phyloP scores from a whole-genome alignment of 2,329 filamentous ascomycete genomes.

The Cercospora beticola region DNA sequence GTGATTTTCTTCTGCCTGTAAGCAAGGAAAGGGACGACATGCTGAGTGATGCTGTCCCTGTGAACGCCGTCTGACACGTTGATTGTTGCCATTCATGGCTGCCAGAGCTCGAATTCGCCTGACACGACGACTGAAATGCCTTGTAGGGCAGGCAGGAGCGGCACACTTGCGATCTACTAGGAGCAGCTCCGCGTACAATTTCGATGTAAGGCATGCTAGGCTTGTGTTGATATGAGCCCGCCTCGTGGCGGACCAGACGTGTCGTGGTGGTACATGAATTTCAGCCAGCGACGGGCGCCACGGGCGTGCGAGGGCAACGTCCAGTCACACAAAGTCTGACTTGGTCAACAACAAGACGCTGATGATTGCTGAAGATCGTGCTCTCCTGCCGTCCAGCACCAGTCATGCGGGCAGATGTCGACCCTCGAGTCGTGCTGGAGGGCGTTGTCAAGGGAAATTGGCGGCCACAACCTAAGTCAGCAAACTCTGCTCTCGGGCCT shows the following conservation, averaged over 20 bases:
- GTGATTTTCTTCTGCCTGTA: too few relatives aligned
- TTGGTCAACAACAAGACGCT: not conserved
- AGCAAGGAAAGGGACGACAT: too few relatives aligned
- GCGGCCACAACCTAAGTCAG: not conserved
- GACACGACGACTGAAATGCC: not conserved
- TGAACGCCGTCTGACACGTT: too few relatives aligned
- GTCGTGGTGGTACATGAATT: not conserved
- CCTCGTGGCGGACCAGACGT: not conserved
- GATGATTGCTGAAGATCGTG: not conserved
- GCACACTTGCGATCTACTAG: not conserved
- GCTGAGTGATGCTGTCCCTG: too few relatives aligned
- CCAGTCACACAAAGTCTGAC: not conserved
- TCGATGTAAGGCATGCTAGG: not conserved
- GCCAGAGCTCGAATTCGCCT: not conserved
- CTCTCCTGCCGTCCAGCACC: not conserved
- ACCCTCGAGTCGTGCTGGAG: not conserved
- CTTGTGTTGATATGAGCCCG: not conserved
- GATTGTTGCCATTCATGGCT: not conserved
- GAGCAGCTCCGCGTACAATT: not conserved
- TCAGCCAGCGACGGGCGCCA: not conserved
- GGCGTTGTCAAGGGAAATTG: not conserved
- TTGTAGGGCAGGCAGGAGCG: not conserved
- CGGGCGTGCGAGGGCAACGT: not conserved
- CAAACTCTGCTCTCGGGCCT: constrained; percentile 7
- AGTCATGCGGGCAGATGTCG: not conserved